Evolutionary conservation across 495 filamentous ascomycete genomes (phyloP).

Genomic region (Daldinia caldariorum): DNA sequence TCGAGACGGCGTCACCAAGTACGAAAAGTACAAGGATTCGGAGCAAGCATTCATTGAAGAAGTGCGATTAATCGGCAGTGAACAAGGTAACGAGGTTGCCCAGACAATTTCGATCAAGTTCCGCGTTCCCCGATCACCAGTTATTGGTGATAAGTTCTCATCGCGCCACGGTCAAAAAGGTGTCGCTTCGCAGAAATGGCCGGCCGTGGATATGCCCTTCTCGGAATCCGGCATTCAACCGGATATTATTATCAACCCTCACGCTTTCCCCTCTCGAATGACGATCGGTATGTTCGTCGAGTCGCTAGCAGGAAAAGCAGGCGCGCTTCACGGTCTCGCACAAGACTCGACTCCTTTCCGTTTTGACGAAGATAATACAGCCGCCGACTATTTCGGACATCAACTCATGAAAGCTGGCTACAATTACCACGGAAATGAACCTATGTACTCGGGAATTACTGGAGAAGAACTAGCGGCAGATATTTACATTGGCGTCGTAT

Average conservation of each 20-base stretch:
- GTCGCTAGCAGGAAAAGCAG: constrained; percentile 93
- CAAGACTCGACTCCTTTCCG: constrained; percentile 95
- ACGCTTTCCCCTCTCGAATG: constrained; percentile 99
- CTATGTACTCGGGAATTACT: constrained; percentile 96
- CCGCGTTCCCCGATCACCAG: constrained; percentile 85
- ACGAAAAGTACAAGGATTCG: constrained; percentile 89
- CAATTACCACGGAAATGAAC: constrained; percentile 98
- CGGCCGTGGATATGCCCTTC: constrained; percentile 93
- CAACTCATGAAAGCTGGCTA: constrained; percentile 94
- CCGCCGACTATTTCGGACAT: constrained; percentile 93
- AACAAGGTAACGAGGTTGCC: constrained; percentile 80
- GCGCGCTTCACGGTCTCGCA: constrained; percentile 90
- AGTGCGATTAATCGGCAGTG: constrained; percentile 86
- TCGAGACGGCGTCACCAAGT: constrained; percentile 80
- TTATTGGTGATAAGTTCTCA: constrained; percentile 99
- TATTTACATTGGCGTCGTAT: constrained; percentile 96
- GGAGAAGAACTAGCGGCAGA: constrained; percentile 93
- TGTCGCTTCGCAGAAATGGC: constrained; percentile 97
- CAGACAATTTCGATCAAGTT: constrained; percentile 91
- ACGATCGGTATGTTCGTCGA: constrained; percentile 99
- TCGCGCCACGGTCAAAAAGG: constrained; percentile 98
- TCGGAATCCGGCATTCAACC: constrained; percentile 96
- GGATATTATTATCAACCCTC: constrained; percentile 98
- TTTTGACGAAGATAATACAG: constrained; percentile 91
- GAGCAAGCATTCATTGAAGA: constrained; percentile 92